Evolutionary conservation across 2,329 filamentous ascomycete species (phyloP), one percentile per base, ranked within the genome.

Genomic region (Thielaviopsis musarum): DNA sequence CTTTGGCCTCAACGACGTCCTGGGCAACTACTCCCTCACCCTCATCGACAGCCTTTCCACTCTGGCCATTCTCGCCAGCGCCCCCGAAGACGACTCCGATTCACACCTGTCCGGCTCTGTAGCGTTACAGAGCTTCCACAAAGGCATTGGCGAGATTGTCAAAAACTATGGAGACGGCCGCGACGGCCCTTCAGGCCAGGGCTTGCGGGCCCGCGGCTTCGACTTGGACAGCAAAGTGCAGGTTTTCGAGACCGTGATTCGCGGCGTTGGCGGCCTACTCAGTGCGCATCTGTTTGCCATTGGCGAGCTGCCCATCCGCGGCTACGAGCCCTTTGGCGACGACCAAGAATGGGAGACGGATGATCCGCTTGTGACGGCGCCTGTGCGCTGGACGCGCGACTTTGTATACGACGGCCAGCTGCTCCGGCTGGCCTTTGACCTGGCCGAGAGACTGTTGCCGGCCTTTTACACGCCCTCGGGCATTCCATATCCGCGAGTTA

Each of bases 211-310:
- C 3, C 80, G 83, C 59, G 93, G 90, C 0, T 98, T 98, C 67
- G 89, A 98, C 70, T 75, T 95, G 49, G 91, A 98, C 71, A 95
- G 91, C 74, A 98, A 97, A 72, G 93, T 98, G 1, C 91, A 98
- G 72, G 89, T 98, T 48, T 98, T 98, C 67, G 93, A 98, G 74
- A 97, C 91, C 0, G 91, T 95, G 41, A 98, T 98, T 65, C 81
- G 93, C 61, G 93, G 91, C 17, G 81, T 95, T 53, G 93, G 93
- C 15, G 93, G 93, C 0, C 75, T 98, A 60, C 73, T 98, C 64
- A 96, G 91, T 67, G 90, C 91, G 1, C 93, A 98, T 72, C 74
- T 96, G 51, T 98, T 98, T 69, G 91, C 93, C 13, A 77, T 90
- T 22, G 93, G 91, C 38, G 90, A 95, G 60, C 73, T 98, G 59